Evolutionary conservation across 768 basidiomycete genomes (phyloP).

Genomic region (Pulveroboletus sp.): DNA sequence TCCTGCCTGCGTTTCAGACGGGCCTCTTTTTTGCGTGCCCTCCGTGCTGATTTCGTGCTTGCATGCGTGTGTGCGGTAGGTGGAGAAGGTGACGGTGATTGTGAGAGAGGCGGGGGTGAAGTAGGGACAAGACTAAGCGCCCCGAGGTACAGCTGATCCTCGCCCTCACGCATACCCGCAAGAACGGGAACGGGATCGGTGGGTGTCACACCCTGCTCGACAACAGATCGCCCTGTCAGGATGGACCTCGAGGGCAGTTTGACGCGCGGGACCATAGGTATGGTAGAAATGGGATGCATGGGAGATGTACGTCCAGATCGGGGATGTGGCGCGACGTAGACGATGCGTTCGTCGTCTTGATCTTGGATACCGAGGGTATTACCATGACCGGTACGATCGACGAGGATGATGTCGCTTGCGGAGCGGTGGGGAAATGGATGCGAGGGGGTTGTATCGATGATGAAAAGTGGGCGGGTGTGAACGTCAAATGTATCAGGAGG

Average conservation of each 20-base stretch:
- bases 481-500: not conserved
- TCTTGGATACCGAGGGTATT: conserved; percentile 15
- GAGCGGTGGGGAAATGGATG: conserved; percentile 1
- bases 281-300: too few species aligned
- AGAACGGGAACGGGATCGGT: conserved; percentile 9
- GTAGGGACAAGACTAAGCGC: conserved; percentile 27
- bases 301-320: conserved; percentile 30
- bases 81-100: too few species aligned
- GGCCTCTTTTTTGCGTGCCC: conserved; percentile 21
- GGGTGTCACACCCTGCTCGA: not conserved
- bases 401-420: conserved; percentile 22
- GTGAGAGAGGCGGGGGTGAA: conserved; percentile 8
- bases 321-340: conserved; percentile 76
- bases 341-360: conserved; percentile 52
- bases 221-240: conserved; percentile 17
- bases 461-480: conserved; percentile 15
- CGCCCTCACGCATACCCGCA: conserved; percentile 11
- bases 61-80: too few species aligned
- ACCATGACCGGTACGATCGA: conserved; percentile 18
- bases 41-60: conserved; percentile 25
- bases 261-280: conserved; percentile 11
- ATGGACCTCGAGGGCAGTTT: conserved; percentile 23
- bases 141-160: conserved; percentile 22
- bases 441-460: conserved; percentile 42
- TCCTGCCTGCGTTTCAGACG: conserved; percentile 16